Evolutionary conservation across 2,329 filamentous ascomycete genomes (phyloP).

Genomic region (Thelonectria blattea): DNA sequence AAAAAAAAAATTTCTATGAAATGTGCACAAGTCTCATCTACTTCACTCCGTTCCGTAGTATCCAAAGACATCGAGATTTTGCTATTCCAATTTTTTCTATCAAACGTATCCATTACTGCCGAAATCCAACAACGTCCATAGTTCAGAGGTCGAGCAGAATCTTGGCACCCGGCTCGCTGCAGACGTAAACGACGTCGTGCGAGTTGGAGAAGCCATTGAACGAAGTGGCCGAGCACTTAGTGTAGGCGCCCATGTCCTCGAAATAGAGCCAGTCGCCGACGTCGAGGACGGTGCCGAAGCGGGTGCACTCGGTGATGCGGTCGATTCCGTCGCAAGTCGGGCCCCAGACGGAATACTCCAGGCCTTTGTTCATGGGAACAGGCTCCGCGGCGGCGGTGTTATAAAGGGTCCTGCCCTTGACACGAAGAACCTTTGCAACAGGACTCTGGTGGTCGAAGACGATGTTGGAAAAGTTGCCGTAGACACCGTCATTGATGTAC

Average conservation of each 20-base stretch:
- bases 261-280: constrained; percentile 99
- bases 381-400: constrained; percentile 58
- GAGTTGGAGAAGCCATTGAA: constrained; percentile 97
- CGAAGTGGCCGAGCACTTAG: constrained; percentile 94
- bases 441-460: constrained; percentile 99
- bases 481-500: constrained; percentile 96
- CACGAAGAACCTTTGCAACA: constrained; percentile 78
- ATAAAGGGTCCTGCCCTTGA: constrained; percentile 63
- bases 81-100: neutral
- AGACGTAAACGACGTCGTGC: constrained; percentile 94
- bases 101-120: constrained; percentile 20
- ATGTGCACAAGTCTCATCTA: neutral
- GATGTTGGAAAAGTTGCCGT: constrained; percentile 98
- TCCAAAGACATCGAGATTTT: neutral
- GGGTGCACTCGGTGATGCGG: constrained; percentile 83
- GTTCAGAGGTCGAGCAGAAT: constrained; percentile 63
- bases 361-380: constrained; percentile 54
- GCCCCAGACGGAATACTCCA: constrained; percentile 96
- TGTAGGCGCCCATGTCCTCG: constrained; percentile 98
- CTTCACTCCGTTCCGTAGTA: neutral
- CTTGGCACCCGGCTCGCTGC: constrained; percentile 85
- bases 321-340: constrained; percentile 98
- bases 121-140: constrained; percentile 26
- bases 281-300: constrained; percentile 77
- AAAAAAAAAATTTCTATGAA: neutral